Evolutionary conservation across 1,284 basidiomycete species (phyloP).

Genomic region (Ustilago esculenta): DNA sequence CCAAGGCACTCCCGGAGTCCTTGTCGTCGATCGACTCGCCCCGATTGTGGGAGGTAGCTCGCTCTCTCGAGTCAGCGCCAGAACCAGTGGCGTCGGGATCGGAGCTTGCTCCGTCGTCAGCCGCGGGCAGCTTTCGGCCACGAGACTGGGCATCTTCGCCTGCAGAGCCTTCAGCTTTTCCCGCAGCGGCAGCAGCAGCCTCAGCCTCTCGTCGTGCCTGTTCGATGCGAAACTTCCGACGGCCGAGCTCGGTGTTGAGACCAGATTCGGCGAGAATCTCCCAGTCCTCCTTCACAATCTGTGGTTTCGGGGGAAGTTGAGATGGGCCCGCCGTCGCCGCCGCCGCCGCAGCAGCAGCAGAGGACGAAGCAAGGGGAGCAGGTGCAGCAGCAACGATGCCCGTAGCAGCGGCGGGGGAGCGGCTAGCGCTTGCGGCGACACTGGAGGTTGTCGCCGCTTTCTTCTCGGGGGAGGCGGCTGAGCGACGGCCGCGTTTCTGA

Average conservation of each 20-base stretch:
- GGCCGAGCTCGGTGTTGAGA: constrained; percentile 52
- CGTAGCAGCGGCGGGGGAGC: background rate
- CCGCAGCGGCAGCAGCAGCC: constrained; percentile 27
- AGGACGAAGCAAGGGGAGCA: background rate
- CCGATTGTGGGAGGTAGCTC: constrained; percentile 16
- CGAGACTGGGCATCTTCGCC: constrained; percentile 15
- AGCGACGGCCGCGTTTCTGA: constrained; percentile 52
- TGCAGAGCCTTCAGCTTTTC: constrained; percentile 3
- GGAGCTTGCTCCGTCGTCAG: constrained; percentile 23
- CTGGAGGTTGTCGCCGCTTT: constrained; percentile 5
- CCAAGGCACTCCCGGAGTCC: constrained; percentile 57
- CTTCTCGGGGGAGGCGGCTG: constrained; percentile 35
- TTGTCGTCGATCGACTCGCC: constrained; percentile 47
- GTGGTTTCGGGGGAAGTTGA: constrained; percentile 36
- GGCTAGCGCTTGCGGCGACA: background rate
- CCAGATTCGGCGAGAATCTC: constrained; percentile 53
- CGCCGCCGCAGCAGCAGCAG: background rate
- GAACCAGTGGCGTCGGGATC: constrained; percentile 18
- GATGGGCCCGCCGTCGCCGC: constrained; percentile 10
- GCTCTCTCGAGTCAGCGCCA: constrained; percentile 27
- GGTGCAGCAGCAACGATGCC: background rate
- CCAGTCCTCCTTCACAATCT: constrained; percentile 51
- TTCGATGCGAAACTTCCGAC: constrained; percentile 46
- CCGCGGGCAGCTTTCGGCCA: constrained; percentile 19
- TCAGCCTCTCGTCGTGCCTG: constrained; percentile 36